These are phyloP conservation scores for Ganoderma sinense DNA, from an alignment of 1,284 basidiomycete genomes.

Conservation along the genomic window DNA sequence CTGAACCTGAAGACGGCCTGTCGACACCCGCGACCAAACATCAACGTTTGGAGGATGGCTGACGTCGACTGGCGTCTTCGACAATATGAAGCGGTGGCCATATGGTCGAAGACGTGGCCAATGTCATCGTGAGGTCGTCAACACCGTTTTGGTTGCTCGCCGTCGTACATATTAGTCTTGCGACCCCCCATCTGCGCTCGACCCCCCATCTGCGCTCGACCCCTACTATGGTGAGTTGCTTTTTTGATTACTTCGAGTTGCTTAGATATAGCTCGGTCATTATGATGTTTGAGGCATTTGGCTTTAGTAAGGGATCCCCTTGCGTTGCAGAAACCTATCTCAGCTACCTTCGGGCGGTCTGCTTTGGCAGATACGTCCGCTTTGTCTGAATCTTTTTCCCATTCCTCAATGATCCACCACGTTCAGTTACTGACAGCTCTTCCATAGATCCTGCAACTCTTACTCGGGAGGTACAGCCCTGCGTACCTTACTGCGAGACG, in stretches of 20 bases:
- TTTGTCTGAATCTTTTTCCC: slow-evolving; percentile 41
- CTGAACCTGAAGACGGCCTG: neutral
- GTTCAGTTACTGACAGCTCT: neutral
- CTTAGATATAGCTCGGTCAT: slow-evolving; percentile 12
- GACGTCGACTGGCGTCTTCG: neutral
- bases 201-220: neutral
- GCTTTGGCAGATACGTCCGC: slow-evolving; percentile 50
- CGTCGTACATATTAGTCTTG: neutral
- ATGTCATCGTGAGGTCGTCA: neutral
- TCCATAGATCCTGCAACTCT: neutral
- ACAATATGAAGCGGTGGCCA: neutral
- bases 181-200: neutral
- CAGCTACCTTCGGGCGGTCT: slow-evolving; percentile 66
- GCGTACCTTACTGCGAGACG: neutral
- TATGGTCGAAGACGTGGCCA: neutral
- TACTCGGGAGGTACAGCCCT: neutral
- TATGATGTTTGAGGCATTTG: slow-evolving; percentile 94
- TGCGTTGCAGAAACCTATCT: slow-evolving; percentile 66
- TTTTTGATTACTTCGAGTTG: neutral
- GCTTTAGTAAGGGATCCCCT: slow-evolving; percentile 76
- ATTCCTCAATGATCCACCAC: neutral
- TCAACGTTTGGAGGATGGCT: slow-evolving; percentile 15
- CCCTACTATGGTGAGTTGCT: slow-evolving; percentile 16
- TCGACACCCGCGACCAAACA: slow-evolving; percentile 1
- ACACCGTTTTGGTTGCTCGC: neutral